Base-by-base conservation (phyloP, 2,329 filamentous ascomycete species). In the Tolypocladium capitatum region DNA sequence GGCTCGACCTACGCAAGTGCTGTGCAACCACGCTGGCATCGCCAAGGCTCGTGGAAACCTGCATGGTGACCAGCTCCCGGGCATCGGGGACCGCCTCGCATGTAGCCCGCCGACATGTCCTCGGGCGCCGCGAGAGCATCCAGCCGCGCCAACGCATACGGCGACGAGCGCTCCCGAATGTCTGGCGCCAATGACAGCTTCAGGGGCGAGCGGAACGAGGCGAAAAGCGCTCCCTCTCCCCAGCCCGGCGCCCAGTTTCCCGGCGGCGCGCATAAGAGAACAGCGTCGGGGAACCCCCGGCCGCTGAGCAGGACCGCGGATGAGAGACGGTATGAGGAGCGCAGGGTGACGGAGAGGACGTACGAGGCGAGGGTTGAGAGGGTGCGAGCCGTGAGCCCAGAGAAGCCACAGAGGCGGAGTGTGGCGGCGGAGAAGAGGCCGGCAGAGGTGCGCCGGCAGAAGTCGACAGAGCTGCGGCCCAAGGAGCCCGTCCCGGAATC, bases 351-450 rank as follows among this genome's bases (percentile, higher is more conserved):
- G 8, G 80, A 83, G 63, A 71, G 58, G 60, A 72, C 57, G 59
- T 78, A 62, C 47, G 72, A 81, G 50, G 78, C 79, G 42, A 81
- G 78, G 21, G 69, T 77, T 49, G 83, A 88, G 58, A 79, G 78
- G 47, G 60, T 81, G 49, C 73, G 79, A 49, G 72, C 73, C 8
- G 74, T 71, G 58, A 86, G 82, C 56, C 75, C 81, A 1, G 74
- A 75, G 43, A 70, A 71, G 52, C 72, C 78, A 5, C 72, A 73
- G 45, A 65, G 70, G 42, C 65, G 69, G 35, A 58, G 59, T 36
- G 62, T 61, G 5, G 59, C 63, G 14, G 64, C 65, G 50, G 60
- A 71, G 54, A 69, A 61, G 49, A 59, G 58, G 45, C 60, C 55
- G n/a, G 61, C 55, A 3, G 70, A 74, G 36, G 53, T 57, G 24